Percentiles rank a stretch among this genome's conserved stretches.
Conservation (phyloP, 345 rosid species). For the Arabidopsis thaliana region DNA sequence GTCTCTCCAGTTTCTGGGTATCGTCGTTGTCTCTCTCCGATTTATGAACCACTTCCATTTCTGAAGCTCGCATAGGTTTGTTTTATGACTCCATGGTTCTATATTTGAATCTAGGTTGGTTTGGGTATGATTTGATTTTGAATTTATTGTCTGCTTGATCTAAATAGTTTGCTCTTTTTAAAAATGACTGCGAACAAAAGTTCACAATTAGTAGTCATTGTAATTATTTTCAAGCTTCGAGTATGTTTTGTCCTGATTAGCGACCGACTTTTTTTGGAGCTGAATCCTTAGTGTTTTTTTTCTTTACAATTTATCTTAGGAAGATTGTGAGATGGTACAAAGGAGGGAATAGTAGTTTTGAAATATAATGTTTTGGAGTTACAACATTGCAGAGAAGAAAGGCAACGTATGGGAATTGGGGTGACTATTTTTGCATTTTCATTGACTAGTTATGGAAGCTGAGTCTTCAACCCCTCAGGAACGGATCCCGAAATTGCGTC, state of each 20-base stretch:
- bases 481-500: constrained; percentile 61
- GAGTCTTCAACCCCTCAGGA: constrained; percentile 62
- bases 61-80: constrained; percentile 53
- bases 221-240: background rate
- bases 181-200: background rate
- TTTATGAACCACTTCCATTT: constrained; percentile 25
- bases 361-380: constrained; percentile 62
- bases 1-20: constrained; percentile 50
- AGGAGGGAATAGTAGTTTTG: constrained; percentile 37
- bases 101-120: constrained; percentile 33
- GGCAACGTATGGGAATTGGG: constrained; percentile 60
- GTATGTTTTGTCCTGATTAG: constrained; percentile 5
- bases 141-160: constrained; percentile 7
- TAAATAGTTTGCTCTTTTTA: background rate
- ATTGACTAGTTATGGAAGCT: constrained; percentile 74
- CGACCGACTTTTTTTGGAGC: background rate
- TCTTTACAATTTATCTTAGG: background rate
- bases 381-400: constrained; percentile 48
- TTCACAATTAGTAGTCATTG: background rate
- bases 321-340: constrained; percentile 45
- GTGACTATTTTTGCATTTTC: constrained; percentile 51
- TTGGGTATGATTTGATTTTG: constrained; percentile 10
- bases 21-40: background rate
- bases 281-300: background rate
- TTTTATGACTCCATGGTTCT: background rate